A percentile compares a stretch with the other conserved stretches of the same genome.
Evolutionary conservation across 305 asterid genomes (phyloP).

Genomic region (Fraxinus baroniana): DNA sequence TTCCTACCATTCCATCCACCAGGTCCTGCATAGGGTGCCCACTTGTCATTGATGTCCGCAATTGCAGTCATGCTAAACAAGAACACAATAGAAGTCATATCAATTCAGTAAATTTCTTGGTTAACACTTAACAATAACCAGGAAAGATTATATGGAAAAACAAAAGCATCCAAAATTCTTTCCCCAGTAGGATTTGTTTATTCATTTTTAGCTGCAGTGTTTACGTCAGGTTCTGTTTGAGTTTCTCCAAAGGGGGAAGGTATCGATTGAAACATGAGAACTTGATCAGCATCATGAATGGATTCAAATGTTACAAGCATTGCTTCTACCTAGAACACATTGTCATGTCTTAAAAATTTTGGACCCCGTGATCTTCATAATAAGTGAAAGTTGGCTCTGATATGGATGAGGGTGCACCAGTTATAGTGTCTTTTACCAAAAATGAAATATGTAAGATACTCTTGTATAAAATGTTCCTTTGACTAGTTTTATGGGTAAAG

Average conservation of each 20-base stretch:
- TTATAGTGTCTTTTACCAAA: neutral
- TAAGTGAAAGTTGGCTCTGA: neutral
- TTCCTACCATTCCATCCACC: conserved; percentile 98
- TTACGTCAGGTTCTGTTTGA: neutral
- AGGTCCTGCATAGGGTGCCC: conserved; percentile 99
- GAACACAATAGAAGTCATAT: neutral
- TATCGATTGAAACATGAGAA: neutral
- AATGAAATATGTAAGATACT: neutral
- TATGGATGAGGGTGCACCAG: neutral
- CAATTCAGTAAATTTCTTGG: neutral
- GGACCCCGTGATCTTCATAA: neutral
- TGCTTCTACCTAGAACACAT: neutral
- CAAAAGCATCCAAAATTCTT: neutral
- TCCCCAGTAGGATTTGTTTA: neutral
- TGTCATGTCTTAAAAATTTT: neutral
- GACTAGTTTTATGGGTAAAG: neutral
- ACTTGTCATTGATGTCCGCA: conserved; percentile 90
- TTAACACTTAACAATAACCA: neutral
- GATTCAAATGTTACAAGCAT: neutral
- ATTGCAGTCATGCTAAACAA: conserved; percentile 74
- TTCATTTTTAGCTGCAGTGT: neutral
- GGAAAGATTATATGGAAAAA: neutral
- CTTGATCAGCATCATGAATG: neutral
- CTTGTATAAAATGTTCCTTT: neutral
- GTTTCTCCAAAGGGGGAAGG: neutral